Percentiles rank a stretch among this genome's conserved stretches.
phyloP scores from a whole-genome alignment of 164 flowering plant species.

The Stephania japonica region DNA sequence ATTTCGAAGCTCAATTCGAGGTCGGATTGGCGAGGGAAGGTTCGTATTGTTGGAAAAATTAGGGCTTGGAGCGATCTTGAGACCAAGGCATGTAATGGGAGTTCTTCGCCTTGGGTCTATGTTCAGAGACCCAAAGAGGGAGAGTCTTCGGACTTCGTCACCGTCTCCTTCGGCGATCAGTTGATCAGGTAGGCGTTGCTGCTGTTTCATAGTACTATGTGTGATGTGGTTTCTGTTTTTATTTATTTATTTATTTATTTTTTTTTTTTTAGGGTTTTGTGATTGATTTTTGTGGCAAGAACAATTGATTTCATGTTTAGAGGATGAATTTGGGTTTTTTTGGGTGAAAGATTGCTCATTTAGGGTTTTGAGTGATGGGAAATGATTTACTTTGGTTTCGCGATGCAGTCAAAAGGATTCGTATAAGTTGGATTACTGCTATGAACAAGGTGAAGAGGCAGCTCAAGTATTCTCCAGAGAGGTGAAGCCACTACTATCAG shows the following conservation, averaged over 20 bases:
- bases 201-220: not conserved
- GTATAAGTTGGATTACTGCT: conserved; percentile 6
- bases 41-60: conserved; percentile 4
- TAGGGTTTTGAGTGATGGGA: not conserved
- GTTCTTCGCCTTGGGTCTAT: not conserved
- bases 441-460: not conserved
- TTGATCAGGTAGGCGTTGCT: not conserved
- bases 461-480: not conserved
- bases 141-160: not conserved
- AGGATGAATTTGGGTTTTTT: no score
- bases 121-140: not conserved
- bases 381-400: not conserved
- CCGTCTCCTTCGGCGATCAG: not conserved
- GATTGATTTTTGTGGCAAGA: no score
- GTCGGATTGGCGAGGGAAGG: conserved; percentile 3
- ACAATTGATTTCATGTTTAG: no score
- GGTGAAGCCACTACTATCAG: not conserved
- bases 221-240: not conserved
- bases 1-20: not conserved
- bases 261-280: not conserved
- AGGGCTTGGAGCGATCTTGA: not conserved
- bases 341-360: not conserved
- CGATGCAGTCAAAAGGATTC: not conserved
- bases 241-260: no score
- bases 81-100: not conserved